Conservation (phyloP, 176 grass and related monocot species). For the Leersia perrieri region DNA sequence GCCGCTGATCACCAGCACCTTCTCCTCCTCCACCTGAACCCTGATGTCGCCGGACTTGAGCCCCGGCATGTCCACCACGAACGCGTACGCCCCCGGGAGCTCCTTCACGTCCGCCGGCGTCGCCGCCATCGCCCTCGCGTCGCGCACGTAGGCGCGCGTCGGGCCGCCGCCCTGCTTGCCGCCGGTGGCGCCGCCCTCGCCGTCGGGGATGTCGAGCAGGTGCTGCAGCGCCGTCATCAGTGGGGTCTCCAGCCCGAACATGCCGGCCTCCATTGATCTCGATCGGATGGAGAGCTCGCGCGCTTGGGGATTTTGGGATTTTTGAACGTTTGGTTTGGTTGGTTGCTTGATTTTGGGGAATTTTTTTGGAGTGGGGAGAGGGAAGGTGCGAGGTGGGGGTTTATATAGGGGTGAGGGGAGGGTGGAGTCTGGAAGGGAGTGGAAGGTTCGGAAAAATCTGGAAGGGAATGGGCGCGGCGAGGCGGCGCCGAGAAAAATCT, state of each 20-base stretch:
- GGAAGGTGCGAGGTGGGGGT: background rate
- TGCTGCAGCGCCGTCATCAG: slow-evolving; percentile 63
- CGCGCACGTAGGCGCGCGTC: slow-evolving; percentile 65
- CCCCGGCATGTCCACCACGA: slow-evolving; percentile 87
- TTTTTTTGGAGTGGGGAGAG: no score
- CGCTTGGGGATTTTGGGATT: background rate
- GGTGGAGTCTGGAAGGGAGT: slow-evolving; percentile 18
- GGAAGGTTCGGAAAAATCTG: slow-evolving; percentile 59
- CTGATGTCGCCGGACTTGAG: slow-evolving; percentile 66
- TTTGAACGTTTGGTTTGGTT: background rate
- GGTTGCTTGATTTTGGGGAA: background rate
- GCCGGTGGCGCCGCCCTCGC: slow-evolving; percentile 27
- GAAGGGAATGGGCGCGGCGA: background rate
- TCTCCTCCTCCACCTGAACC: slow-evolving; percentile 80
- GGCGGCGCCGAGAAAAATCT: slow-evolving; percentile 1
- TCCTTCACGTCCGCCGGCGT: slow-evolving; percentile 87
- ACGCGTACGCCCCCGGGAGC: slow-evolving; percentile 48
- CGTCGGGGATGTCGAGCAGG: slow-evolving; percentile 53
- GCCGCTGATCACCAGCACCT: slow-evolving; percentile 69
- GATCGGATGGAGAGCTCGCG: background rate
- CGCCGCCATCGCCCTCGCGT: slow-evolving; percentile 76
- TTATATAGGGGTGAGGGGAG: slow-evolving; percentile 7
- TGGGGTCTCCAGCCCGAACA: slow-evolving; percentile 58
- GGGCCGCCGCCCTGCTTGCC: slow-evolving; percentile 48
- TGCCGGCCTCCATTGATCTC: slow-evolving; percentile 43